Evolutionary conservation across 192 early-diverging fungal genomes (phyloP), one percentile per base, ranked within the genome.

Genomic region (Podila horticola): DNA sequence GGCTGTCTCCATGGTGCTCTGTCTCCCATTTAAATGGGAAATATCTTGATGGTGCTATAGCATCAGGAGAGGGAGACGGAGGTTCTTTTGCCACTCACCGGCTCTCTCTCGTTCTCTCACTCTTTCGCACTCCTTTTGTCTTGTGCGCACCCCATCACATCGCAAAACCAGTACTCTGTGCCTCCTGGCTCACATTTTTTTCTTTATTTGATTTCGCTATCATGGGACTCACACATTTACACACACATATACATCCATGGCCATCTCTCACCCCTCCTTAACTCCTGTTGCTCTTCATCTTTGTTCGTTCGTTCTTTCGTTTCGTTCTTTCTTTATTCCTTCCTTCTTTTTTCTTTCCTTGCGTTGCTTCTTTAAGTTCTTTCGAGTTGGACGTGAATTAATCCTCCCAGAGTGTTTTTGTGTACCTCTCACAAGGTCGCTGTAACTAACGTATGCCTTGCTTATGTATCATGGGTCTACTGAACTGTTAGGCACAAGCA

Each of bases 401-500:
- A 15, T 45, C 41, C 41, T 45, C 41, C 41, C 15, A 15, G 41
- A 45, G 41, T 15, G 41, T 45, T 58, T 2, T 26, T 15, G 22
- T 5, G 9, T 36, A 36, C 9, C 15, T 71, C 31, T 15, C 0
- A 22, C 38, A 30, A 55, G 30, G 2, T 29, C 60, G 15, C 6
- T 8, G 6, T 29, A 45, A 45, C 41, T 45, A 3, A 45, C 41
- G 0, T 15, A 28, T 28, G 6, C 62, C 24, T 51, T 20, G 36
- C 7, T 33, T 50, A 64, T 34, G 11, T 10, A 9, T 28, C 55
- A 26, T 52, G 31, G 30, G 20, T 72, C 45, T 28, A 29, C 13
- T 26, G 52, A n/a, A 41, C 26, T 30, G 22, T 62, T 69, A 86
- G 84, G 84, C 31, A 84, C 82, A 52, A 86, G 83, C 63, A 86